Evolutionary conservation across 169 alveolate species (phyloP).

Genomic region (Theileria sp.): DNA sequence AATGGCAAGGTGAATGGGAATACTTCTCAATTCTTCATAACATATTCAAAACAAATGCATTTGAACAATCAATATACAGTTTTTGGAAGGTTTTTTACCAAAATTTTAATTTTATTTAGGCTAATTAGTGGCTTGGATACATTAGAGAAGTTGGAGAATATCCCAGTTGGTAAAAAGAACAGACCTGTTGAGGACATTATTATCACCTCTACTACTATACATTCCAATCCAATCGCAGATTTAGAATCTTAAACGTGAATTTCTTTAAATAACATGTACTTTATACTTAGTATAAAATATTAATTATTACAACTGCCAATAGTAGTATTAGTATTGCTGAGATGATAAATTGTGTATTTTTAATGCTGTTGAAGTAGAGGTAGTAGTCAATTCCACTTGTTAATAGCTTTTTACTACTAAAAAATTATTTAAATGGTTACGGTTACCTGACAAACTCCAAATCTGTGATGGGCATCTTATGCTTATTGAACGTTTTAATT

Average conservation of each 20-base stretch:
- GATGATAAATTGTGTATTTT: neutral
- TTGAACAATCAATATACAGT: conserved; percentile 88
- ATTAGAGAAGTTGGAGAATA: conserved; percentile 84
- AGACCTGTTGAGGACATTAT: conserved; percentile 80
- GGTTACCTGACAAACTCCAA: conserved; percentile 33
- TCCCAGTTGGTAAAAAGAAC: conserved; percentile 82
- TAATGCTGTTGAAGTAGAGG: conserved; percentile 32
- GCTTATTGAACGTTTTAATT: conserved; percentile 26
- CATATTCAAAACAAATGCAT: conserved; percentile 89
- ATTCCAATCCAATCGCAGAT: conserved; percentile 89
- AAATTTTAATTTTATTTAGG: conserved; percentile 49
- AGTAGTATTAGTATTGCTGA: conserved; percentile 4
- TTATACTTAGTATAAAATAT: neutral
- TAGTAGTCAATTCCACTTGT: conserved; percentile 62
- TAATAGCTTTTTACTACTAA: conserved; percentile 29
- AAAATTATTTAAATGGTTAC: neutral
- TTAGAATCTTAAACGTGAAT: conserved; percentile 54
- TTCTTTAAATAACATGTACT: neutral
- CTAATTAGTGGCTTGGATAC: conserved; percentile 90
- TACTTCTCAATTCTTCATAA: conserved; percentile 90
- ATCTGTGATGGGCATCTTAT: conserved; percentile 63
- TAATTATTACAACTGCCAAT: conserved; percentile 24
- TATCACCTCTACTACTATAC: conserved; percentile 75
- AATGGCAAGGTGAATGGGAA: conserved; percentile 87
- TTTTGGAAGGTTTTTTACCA: conserved; percentile 81